A percentile compares a stretch with the other conserved stretches of the same genome.
Evolutionary conservation across 371 early-diverging fungal genomes (phyloP).

Genomic region (Chytridium lagenaria): DNA sequence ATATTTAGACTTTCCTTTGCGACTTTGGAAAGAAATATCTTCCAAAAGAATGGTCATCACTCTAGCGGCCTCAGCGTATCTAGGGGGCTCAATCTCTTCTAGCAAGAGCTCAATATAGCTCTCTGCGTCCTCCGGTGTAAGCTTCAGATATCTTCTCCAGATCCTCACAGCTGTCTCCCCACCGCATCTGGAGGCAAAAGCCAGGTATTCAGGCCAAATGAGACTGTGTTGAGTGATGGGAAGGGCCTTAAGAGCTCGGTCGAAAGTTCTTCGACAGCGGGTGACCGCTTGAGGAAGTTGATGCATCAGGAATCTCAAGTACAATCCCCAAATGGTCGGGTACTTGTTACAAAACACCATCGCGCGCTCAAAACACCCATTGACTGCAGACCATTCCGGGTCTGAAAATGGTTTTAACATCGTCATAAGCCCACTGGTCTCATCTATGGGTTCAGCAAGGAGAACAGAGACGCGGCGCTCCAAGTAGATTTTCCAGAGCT

Average conservation of each 20-base stretch:
- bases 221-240: constrained; percentile 92
- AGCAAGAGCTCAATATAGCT: constrained; percentile 77
- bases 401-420: constrained; percentile 31
- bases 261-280: constrained; percentile 82
- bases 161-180: constrained; percentile 85
- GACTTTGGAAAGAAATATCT: constrained; percentile 70
- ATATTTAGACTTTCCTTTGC: constrained; percentile 74
- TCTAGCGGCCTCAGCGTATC: constrained; percentile 87
- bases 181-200: constrained; percentile 78
- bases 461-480: constrained; percentile 69
- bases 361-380: constrained; percentile 82
- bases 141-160: constrained; percentile 82
- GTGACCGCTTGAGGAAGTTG: constrained; percentile 69
- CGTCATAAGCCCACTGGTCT: constrained; percentile 37
- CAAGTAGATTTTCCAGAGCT: constrained; percentile 93
- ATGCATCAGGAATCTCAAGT: constrained; percentile 72
- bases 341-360: constrained; percentile 89
- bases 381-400: constrained; percentile 69
- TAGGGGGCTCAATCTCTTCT: constrained; percentile 48
- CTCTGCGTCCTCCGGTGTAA: constrained; percentile 64
- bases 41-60: constrained; percentile 77
- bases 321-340: constrained; percentile 69
- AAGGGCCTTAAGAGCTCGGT: constrained; percentile 87
- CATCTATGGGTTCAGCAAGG: constrained; percentile 41
- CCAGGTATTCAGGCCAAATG: constrained; percentile 87